phyloP scores from a whole-genome alignment of 805 yeast genomes.

The Candida suzukii region DNA sequence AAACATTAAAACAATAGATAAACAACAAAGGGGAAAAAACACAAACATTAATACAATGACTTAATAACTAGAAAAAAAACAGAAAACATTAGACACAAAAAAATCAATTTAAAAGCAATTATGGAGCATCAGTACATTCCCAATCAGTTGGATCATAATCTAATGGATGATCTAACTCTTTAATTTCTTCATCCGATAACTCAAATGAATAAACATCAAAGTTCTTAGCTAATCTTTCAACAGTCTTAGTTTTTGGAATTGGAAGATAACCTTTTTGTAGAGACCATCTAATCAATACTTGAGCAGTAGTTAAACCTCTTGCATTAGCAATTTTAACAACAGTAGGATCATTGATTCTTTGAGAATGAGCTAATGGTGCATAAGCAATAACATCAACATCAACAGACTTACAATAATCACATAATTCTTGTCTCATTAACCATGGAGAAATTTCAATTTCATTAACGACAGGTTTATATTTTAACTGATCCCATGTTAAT shows the following conservation, averaged over 20 bases:
- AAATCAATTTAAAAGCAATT: not conserved
- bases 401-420: constrained; percentile 48
- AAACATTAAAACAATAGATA: too few relatives aligned
- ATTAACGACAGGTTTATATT: constrained; percentile 61
- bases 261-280: constrained; percentile 65
- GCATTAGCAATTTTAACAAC: constrained; percentile 42
- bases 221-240: constrained; percentile 46
- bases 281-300: constrained; percentile 68
- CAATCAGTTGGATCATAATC: constrained; percentile 71
- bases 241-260: constrained; percentile 56
- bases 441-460: constrained; percentile 85
- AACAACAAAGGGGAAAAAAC: not conserved
- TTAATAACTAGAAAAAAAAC: not conserved
- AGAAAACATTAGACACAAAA: not conserved
- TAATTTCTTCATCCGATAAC: constrained; percentile 34
- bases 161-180: constrained; percentile 38
- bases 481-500: constrained; percentile 46
- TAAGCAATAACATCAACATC: constrained; percentile 65
- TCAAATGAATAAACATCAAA: constrained; percentile 47
- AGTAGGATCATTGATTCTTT: constrained; percentile 46
- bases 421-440: constrained; percentile 61
- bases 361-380: constrained; percentile 67
- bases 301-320: constrained; percentile 47
- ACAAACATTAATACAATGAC: not conserved
- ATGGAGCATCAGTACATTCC: constrained; percentile 31